Base-by-base conservation (phyloP, 1,284 basidiomycete species). In the Fistulina hepatica region DNA sequence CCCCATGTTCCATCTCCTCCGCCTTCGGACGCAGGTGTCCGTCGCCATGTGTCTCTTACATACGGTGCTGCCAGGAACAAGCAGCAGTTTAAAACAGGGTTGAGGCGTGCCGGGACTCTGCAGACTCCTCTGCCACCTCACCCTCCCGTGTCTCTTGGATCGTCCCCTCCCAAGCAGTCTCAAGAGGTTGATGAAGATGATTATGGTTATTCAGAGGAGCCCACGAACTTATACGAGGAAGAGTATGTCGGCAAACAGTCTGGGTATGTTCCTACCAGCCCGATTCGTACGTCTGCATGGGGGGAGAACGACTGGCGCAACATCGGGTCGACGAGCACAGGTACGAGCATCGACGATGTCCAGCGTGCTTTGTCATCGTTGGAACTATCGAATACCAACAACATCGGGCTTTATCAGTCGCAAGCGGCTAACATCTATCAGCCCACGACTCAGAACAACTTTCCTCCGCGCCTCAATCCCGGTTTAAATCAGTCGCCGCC, bases 31-130 rank as follows among this genome's bases (percentile, higher is more conserved):
- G 69, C 77, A 2, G 71, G 70, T 36, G 79, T 88, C 21, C 76
- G 84, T 33, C 67, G 84, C 42, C 81, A 88, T 54, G 77, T 81
- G 42, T 82, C 79, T 44, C 66, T 88, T 33, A 88, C 79, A 15
- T 76, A 84, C 48, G 77, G 79, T 28, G 64, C 68, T 23, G 65
- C 63, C 15, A 64, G 64, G 45, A 66, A 64, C 34, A 60, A 62
- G 40, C 57, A 59, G 38, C 73, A 64, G 49, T 55, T 63, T 33
- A 41, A 61, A 19, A 52, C 71, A 7, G 69, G 70, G 33, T 67
- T 85, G 41, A 81, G 73, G 50, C 75, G 81, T 42, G 73, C 81
- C 23, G 81, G 80, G 19, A 85, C 81, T n/a, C 60, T 83, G 9
- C 81, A 82, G 56, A 70, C 64, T 37, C 61, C 61, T 35, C 52